Evolutionary conservation across 345 rosid genomes (phyloP), one percentile per base, ranked within the genome.

Genomic region (Camelina hispida): DNA sequence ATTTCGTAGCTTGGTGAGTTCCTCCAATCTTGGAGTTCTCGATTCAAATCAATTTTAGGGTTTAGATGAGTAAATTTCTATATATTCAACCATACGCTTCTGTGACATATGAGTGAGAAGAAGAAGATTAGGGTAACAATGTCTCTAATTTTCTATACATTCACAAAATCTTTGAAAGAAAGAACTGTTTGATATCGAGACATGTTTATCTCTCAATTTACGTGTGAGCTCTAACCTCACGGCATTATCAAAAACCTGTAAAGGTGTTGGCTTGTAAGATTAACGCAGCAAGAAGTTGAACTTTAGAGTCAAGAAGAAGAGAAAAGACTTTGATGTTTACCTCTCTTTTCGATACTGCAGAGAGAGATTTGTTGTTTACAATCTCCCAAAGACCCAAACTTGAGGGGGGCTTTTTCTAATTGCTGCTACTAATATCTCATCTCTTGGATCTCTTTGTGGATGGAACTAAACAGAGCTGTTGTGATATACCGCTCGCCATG

Each of bases 401-500:
- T 53, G 25, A 14, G 5, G 18, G 38, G 13, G 9, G 30, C 0
- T 34, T 18, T 23, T 74, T 38, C 62, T 62, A 48, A 37, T 16
- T 10, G 22, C 23, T 62, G 46, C 66, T 42, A 71, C 77, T 72
- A 72, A 78, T 60, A 56, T 67, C 66, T 75, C 96, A 93, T 84
- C 57, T 84, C 83, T 71, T 48, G 87, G 40, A 86, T 97, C 64
- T 93, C 93, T 77, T 85, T 87, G 22, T 84, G 20, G 73, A 88
- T 79, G 13, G 93, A 89, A 69, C 63, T 79, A 78, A 93, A 93
- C 74, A 93, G 87, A 79, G 79, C 86, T 0, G 93, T 87, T 12
- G 89, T 74, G 15, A 93, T 87, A 59, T 93, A 89, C 70, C 97
- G 83, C 81, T 93, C 96, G 0, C 97, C 96, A 77, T 87, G 87